phyloP scores from a whole-genome alignment of 106 monocot genomes.

The Narthecium ossifragum region DNA sequence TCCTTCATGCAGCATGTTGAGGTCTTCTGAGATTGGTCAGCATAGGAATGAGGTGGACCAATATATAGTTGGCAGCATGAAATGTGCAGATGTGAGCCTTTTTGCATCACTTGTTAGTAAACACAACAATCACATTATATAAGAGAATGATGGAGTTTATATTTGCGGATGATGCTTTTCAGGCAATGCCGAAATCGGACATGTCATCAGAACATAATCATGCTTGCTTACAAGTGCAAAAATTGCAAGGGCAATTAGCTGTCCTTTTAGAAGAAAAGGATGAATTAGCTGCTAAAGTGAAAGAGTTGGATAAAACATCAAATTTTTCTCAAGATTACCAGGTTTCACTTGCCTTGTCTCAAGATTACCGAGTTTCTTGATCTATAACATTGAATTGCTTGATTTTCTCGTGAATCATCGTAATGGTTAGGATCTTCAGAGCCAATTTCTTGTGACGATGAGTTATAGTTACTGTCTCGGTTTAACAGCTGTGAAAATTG shows the following conservation, averaged over 20 bases:
- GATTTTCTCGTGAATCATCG: no score
- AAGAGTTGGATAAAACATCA: slow-evolving; percentile 1
- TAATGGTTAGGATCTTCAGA: slow-evolving; percentile 15
- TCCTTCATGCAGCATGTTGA: slow-evolving; percentile 21
- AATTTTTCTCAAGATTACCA: slow-evolving; percentile 6
- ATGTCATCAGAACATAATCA: slow-evolving; percentile 18
- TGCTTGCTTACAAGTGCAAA: slow-evolving; percentile 15
- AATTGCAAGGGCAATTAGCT: slow-evolving; percentile 11
- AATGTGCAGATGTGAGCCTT: slow-evolving; percentile 33
- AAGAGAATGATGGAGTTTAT: no score
- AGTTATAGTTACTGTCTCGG: slow-evolving; percentile 18
- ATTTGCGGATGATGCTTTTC: not conserved
- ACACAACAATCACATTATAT: not conserved
- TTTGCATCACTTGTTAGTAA: not conserved
- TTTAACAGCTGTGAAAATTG: slow-evolving; percentile 6
- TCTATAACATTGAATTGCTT: not conserved
- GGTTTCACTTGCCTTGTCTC: slow-evolving; percentile 1
- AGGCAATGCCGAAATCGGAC: slow-evolving; percentile 17
- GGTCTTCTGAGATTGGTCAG: slow-evolving; percentile 20
- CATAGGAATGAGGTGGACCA: slow-evolving; percentile 18
- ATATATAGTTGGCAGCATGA: not conserved
- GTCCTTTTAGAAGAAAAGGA: slow-evolving; percentile 16
- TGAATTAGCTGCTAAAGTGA: not conserved
- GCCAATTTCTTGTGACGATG: slow-evolving; percentile 10
- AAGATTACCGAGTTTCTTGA: not conserved